Base-by-base conservation (phyloP, 495 filamentous ascomycete genomes). In the Paragyromitra xinjiangensis region DNA sequence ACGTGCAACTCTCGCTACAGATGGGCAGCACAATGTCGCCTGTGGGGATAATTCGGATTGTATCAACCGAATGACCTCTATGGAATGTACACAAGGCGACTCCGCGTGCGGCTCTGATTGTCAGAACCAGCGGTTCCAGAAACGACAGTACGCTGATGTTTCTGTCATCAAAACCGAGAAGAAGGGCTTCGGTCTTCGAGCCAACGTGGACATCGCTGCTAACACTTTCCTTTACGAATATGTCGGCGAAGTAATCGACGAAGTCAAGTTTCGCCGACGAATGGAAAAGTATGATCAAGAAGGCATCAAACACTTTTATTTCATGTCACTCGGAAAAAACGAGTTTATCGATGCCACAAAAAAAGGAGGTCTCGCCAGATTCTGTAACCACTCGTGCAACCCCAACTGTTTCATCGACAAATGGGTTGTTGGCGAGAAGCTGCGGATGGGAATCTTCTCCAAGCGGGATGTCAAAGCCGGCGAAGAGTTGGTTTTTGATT, bases 381-480 rank as follows among this genome's bases (percentile, higher is more conserved):
- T 99, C 82, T 98, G 96, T 87, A 99, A 99, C 83, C 95, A 99
- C 79, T 98, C 96, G 26, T 99, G 95, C 88, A 97, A 95, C 82
- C 95, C 95, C 0, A 99, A 99, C 81, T 98, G 95, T 85, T 98
- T 95, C 84, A 95, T 98, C 76, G 95, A 99, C 86, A 99, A 99
- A 83, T 99, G 95, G 95, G 93, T 99, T 62, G 94, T 98, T 45
- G 94, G 94, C n/a, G 92, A 96, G 81, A 98, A 97, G 85, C 85
- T 98, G 83, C 95, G 95, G 81, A 98, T 99, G 95, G 95, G 95
- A 74, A 98, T 99, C 77, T 99, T 99, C 85, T 93, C 95, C 79
- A 89, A 92, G 85, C 93, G 94, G 73, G 87, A 88, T 81, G 92
- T 99, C 79, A 89, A 90, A 79, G 90, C 92, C 1, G 96, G 95